Evolutionary conservation across 371 early-diverging fungal genomes (phyloP).

Genomic region (Chytridium lagenaria): DNA sequence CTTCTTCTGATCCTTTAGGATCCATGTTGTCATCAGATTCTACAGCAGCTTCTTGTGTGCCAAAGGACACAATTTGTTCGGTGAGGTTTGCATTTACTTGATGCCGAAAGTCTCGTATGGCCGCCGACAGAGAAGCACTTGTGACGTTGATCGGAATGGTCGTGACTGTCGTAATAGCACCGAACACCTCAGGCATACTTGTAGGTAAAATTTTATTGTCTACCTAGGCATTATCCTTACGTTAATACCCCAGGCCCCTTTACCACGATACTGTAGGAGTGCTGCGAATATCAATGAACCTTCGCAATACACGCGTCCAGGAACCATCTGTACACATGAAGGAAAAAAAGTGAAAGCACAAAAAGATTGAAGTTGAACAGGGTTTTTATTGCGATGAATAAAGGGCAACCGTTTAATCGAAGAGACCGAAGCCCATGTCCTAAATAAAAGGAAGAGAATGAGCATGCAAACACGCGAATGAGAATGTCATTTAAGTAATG

Average conservation of each 20-base stretch:
- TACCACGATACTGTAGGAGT: no score
- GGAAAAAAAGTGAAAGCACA: background rate
- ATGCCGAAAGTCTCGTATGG: background rate
- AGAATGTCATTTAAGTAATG: no score
- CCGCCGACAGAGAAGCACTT: background rate
- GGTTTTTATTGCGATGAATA: slow-evolving; percentile 13
- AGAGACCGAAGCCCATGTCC: slow-evolving; percentile 54
- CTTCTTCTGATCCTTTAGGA: background rate
- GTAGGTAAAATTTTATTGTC: no score
- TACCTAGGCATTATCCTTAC: no score
- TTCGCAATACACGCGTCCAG: no score
- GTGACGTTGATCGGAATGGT: background rate
- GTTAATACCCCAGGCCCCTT: no score
- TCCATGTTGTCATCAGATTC: slow-evolving; percentile 1
- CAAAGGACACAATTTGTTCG: background rate
- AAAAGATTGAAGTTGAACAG: no score
- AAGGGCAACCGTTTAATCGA: slow-evolving; percentile 43
- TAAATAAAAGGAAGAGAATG: background rate
- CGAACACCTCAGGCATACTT: background rate
- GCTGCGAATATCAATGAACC: no score
- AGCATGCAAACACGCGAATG: slow-evolving; percentile 11
- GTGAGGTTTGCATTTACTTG: background rate
- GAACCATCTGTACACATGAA: background rate
- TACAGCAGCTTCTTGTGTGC: background rate
- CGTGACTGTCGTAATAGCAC: background rate